These are phyloP conservation scores for Pulveroboletus ravenelii DNA, from an alignment of 768 basidiomycete species.

Conservation along the genomic window DNA sequence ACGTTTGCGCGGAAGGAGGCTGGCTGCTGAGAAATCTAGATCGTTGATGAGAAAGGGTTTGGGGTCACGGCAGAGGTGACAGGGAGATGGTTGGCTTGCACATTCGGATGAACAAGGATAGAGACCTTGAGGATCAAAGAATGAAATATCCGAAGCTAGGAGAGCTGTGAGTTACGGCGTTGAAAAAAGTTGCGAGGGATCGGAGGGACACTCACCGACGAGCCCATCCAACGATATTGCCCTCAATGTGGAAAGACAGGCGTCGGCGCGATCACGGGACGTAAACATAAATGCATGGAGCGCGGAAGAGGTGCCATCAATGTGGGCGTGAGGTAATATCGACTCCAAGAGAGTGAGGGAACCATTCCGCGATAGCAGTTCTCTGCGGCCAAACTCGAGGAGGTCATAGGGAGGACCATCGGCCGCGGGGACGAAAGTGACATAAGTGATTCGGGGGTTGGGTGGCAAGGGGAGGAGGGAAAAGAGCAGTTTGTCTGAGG, in stretches of 20 bases:
- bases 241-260: slow-evolving; percentile 32
- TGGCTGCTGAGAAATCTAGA: slow-evolving; percentile 28
- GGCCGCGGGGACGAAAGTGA: slow-evolving; percentile 37
- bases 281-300: slow-evolving; percentile 59
- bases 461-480: slow-evolving; percentile 44
- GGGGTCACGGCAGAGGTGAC: slow-evolving; percentile 33
- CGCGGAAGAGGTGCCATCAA: slow-evolving; percentile 38
- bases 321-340: slow-evolving; percentile 47
- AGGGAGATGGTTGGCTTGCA: slow-evolving; percentile 36
- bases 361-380: slow-evolving; percentile 38
- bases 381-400: slow-evolving; percentile 54
- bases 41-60: slow-evolving; percentile 13
- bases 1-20: slow-evolving; percentile 43
- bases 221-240: slow-evolving; percentile 46
- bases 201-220: slow-evolving; percentile 38
- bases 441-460: slow-evolving; percentile 41
- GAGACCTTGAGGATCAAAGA: slow-evolving; percentile 45
- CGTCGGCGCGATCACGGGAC: slow-evolving; percentile 29
- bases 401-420: slow-evolving; percentile 32
- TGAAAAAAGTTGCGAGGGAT: neutral
- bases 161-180: slow-evolving; percentile 7
- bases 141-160: slow-evolving; percentile 39
- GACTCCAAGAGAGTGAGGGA: slow-evolving; percentile 42
- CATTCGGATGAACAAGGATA: slow-evolving; percentile 53
- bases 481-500: slow-evolving; percentile 40